Base-by-base conservation (phyloP, 2,329 filamentous ascomycete species). In the Graphium sp. region DNA sequence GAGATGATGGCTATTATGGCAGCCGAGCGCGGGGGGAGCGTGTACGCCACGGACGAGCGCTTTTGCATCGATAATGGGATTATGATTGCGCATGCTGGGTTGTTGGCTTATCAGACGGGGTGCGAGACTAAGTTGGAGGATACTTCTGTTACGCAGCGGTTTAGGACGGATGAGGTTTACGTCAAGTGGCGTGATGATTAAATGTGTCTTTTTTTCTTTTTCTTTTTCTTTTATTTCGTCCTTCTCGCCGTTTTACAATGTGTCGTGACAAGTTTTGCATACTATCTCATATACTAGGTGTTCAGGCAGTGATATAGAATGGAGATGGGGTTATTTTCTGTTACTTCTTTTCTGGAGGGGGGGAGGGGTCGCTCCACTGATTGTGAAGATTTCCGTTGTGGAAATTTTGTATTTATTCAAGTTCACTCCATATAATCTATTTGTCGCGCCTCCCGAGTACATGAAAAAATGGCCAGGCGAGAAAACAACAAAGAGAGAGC, bases 1-100 rank as follows among this genome's bases (percentile, higher is more conserved):
- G 73, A 92, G 43, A 98, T 98, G 89, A 98, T 98, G 89, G 85
- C 82, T 11, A 62, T 78, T 26, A 98, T 98, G 89, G 87, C 85
- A 11, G 62, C 61, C 24, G 85, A 93, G 49, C 62, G 89, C 21
- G 82, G 84, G 30, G 89, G 89, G 4, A 85, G 73, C 43, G 82
- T 95, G 4, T 94, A 80, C 54, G 85, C 89, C 15, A 95, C 87
- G 0, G 89, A 98, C 48, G 89, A 98, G 60, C 66, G 89, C 25
- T 98, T 93, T 50, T 98, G 89, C 49, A 98, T 98, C 41, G 89
- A 98, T 53, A 98, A 98, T 44, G 89, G 89, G 27, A 95, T 98
- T 47, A 98, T 98, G 89, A 98, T 98, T 56, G 89, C 89, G 2
- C 87, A 98, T 50, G 89, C 89, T 2, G 89, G 89, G 3, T 53